phyloP scores from a whole-genome alignment of 306 rosid species.

The Rubus parviflorus region DNA sequence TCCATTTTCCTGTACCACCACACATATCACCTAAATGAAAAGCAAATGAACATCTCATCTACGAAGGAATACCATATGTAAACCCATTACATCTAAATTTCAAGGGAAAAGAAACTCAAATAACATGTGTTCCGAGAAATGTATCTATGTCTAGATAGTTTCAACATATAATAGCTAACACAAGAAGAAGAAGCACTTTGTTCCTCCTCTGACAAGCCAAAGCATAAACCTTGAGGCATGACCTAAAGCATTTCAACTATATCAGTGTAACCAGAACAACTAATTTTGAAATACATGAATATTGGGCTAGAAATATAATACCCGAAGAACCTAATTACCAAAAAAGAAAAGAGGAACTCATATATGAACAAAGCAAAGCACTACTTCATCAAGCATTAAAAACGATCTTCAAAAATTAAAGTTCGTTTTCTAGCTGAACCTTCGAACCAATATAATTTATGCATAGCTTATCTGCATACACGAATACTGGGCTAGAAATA shows the following conservation, averaged over 20 bases:
- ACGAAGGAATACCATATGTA: constrained; percentile 4
- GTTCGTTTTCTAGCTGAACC: not conserved
- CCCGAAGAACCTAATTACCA: not conserved
- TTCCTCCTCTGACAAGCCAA: constrained; percentile 8
- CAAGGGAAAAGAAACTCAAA: not conserved
- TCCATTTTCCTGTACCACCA: constrained; percentile 99
- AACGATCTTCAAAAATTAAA: not conserved
- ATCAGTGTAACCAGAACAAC: not conserved
- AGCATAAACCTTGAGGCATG: not conserved
- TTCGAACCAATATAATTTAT: not conserved
- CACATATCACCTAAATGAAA: constrained; percentile 91
- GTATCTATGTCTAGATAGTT: not conserved
- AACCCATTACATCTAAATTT: not conserved
- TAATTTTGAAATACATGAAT: too few relatives aligned
- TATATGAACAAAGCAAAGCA: not conserved
- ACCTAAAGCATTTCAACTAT: too few relatives aligned
- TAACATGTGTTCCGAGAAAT: not conserved
- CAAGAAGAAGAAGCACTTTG: not conserved
- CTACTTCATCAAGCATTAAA: not conserved
- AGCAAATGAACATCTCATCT: constrained; percentile 33
- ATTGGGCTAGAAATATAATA: too few relatives aligned
- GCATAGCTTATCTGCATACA: not conserved
- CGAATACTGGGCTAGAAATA: not conserved
- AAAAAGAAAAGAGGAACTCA: not conserved
- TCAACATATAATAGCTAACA: not conserved